Base-by-base conservation (phyloP, 2,329 filamentous ascomycete genomes). In the Chalara sp. region DNA sequence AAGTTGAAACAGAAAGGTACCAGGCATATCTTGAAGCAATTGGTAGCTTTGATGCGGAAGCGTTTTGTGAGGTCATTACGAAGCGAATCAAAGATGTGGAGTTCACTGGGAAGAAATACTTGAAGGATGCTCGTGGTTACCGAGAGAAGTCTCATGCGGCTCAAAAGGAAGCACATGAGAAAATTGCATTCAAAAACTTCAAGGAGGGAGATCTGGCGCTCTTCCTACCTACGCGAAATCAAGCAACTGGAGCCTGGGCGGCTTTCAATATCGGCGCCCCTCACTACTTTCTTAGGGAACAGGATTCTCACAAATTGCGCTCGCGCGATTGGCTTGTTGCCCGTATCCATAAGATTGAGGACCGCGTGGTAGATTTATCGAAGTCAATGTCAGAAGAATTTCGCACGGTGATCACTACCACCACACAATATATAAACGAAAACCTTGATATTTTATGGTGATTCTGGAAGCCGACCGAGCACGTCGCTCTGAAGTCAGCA, bases 251-350 rank as follows among this genome's bases (percentile, higher is more conserved):
- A 12, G 92, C 93, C 1, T 99, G 93, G 93, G 93, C 93, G 5
- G 93, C 93, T 1, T 99, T 99, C 77, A 99, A 99, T 62, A 88
- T 99, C 32, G 92, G 91, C 1, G 95, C 92, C 53, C 93, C 93
- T 6, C 93, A 99, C 67, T 97, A 93, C 71, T 99, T 99, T 72
- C 76, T 99, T 3, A 87, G 90, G 35, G 93, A 99, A 68, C 87
- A 95, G 66, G 92, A 97, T 61, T 79, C 78, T 1, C 95, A 99
- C 68, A 85, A 89, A 54, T 74, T 99, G 5, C 82, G 85, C 32
- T 84, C 83, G 45, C 81, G 92, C 35, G 93, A 99, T 65, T 99
- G 93, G 90, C 81, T 99, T n/a, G 84, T 99, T 6, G 93, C 93
- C 6, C 84, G 93, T 12, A 97, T 99, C 52, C 84, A 84, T 10